Base-by-base conservation (phyloP, 2,329 filamentous ascomycete species). In the Ceratocystis variospora region DNA sequence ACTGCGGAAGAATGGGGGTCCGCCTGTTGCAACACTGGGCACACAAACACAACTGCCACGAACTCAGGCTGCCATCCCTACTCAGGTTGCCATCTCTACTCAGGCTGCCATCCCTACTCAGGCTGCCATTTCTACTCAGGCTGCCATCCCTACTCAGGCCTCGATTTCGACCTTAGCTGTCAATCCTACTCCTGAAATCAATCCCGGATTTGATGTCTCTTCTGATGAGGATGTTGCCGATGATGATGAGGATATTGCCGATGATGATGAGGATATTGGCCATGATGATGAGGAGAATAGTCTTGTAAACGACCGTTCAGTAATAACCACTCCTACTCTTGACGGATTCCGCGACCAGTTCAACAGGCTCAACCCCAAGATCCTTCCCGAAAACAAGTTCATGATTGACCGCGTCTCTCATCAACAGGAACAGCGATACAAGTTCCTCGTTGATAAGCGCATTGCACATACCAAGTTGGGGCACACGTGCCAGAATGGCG, bases 361-460 rank as follows among this genome's bases (percentile, higher is more conserved):
- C 19, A 76, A 85, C 59, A 80, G 83, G 68, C 76, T 95, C 55
- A 95, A 95, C 71, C 89, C 90, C n/a, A 77, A 80, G 10, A 78
- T 96, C 67, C 78, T 70, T 7, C 79, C 80, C 7, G 80, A 72
- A 3, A 80, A 82, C 71, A 76, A 72, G 41, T 86, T 85, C 74
- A 79, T 96, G 69, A 83, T 93, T 15, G 88, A 94, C 37, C 86
- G 91, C 59, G 88, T 96, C 70, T 89, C 88, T 0, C 83, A 89
- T 70, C 90, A 96, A 72, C 90, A 96, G 73, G 78, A 87, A 61
- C 79, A 85, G 68, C 84, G 91, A 66, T 96, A 92, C 75, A 94
- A 92, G 74, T 83, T 83, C 33, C 78, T 96, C 17, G 78, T 93
- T 37, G 86, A 84, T 46, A 78, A 81, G 69, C 87, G 85, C 72